Conservation (phyloP, 2,329 filamentous ascomycete species). For the Arthrinium phaeospermum region DNA sequence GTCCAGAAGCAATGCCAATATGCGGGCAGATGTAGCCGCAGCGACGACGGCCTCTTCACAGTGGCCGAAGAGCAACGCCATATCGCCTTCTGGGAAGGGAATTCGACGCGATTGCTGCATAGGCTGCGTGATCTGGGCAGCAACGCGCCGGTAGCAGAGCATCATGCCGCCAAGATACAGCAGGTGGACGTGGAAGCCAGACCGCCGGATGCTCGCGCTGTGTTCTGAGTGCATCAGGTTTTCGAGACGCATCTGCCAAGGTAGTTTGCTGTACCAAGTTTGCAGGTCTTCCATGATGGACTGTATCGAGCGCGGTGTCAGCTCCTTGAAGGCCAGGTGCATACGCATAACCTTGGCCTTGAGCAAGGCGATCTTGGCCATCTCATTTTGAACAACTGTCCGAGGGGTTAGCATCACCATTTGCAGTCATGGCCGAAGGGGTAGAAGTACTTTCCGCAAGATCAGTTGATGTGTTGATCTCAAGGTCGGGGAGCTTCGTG, state of each 20-base stretch:
- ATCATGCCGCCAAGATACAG: slow-evolving; percentile 40
- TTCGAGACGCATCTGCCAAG: slow-evolving; percentile 31
- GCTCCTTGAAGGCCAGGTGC: slow-evolving; percentile 36
- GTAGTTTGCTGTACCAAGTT: slow-evolving; percentile 37
- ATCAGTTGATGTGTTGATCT: slow-evolving; percentile 30
- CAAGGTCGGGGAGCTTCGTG: slow-evolving; percentile 30
- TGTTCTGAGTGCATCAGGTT: slow-evolving; percentile 27
- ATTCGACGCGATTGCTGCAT: neutral
- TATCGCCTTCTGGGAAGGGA: slow-evolving; percentile 11
- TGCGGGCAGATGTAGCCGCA: slow-evolving; percentile 33
- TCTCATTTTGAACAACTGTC: slow-evolving; percentile 37
- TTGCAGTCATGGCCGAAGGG: neutral
- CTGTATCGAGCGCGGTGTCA: slow-evolving; percentile 34
- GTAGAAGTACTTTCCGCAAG: slow-evolving; percentile 32
- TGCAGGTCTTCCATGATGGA: slow-evolving; percentile 36
- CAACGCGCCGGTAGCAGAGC: slow-evolving; percentile 39
- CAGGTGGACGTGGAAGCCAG: slow-evolving; percentile 39
- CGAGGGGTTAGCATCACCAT: neutral
- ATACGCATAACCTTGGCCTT: slow-evolving; percentile 38
- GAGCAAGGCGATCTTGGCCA: slow-evolving; percentile 37
- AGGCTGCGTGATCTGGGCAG: slow-evolving; percentile 31
- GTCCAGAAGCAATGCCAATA: slow-evolving; percentile 32
- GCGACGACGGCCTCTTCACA: slow-evolving; percentile 34
- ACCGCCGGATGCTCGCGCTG: slow-evolving; percentile 27
- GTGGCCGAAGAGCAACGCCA: slow-evolving; percentile 24